Percentiles rank a stretch among this genome's conserved stretches.
These are phyloP conservation scores for Paraphoma sp. DNA, from an alignment of 2,329 filamentous ascomycete species.

Conservation along the genomic window DNA sequence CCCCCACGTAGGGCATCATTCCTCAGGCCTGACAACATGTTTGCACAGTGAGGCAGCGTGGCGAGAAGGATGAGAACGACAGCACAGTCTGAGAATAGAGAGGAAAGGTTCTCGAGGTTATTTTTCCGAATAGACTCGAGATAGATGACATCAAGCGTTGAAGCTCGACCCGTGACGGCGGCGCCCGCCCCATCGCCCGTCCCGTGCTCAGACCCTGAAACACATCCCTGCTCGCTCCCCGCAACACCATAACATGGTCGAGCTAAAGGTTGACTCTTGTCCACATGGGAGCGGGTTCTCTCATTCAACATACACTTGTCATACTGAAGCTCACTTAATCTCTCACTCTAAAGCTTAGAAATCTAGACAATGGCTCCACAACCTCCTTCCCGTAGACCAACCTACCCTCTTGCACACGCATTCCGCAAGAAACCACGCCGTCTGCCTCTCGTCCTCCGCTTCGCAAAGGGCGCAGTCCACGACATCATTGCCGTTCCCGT, in stretches of 20 bases:
- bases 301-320: background rate
- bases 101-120: too few relatives aligned
- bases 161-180: background rate
- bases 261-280: background rate
- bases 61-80: background rate
- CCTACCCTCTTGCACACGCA: slow-evolving; percentile 54
- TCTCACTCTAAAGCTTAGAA: too few relatives aligned
- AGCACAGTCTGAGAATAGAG: background rate
- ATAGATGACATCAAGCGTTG: slow-evolving; percentile 1
- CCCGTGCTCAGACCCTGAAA: background rate
- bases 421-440: slow-evolving; percentile 58
- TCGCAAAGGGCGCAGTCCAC: slow-evolving; percentile 70
- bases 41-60: background rate
- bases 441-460: slow-evolving; percentile 69
- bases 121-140: background rate
- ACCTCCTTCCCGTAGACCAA: slow-evolving; percentile 38
- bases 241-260: background rate
- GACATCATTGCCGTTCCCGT: slow-evolving; percentile 64
- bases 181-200: too few relatives aligned
- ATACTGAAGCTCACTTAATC: too few relatives aligned
- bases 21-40: too few relatives aligned
- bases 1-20: background rate
- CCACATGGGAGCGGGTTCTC: background rate
- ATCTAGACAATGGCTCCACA: slow-evolving; percentile 8
- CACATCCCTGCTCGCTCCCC: background rate